Percentiles rank a stretch among this genome's conserved stretches.
Conservation (phyloP, 148 eudicot species). For the Dysphania ambrosioides region DNA sequence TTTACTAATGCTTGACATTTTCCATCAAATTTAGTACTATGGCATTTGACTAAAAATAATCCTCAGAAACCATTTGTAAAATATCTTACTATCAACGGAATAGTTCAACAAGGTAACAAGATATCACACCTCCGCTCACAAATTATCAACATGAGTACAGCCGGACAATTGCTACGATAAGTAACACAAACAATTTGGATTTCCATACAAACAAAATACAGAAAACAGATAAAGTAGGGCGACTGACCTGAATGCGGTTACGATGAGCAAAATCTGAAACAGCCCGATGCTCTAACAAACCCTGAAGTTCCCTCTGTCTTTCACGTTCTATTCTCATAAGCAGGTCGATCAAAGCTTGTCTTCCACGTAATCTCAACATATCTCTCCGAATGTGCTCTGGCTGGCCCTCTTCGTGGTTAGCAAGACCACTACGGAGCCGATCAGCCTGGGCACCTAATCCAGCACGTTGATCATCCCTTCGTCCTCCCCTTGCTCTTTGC, state of each 20-base stretch:
- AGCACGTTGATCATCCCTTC: constrained; percentile 59
- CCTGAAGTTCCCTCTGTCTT: constrained; percentile 92
- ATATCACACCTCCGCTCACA: too few species aligned
- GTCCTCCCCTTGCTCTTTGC: constrained; percentile 57
- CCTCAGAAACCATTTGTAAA: too few species aligned
- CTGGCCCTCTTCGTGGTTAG: constrained; percentile 55
- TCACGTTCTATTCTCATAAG: constrained; percentile 90
- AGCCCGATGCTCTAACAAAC: constrained; percentile 87
- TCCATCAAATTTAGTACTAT: too few species aligned
- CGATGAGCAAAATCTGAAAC: constrained; percentile 98
- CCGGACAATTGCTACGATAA: neutral
- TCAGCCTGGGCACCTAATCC: constrained; percentile 36
- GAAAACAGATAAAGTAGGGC: neutral
- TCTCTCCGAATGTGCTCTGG: constrained; percentile 85
- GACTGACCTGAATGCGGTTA: constrained; percentile 87
- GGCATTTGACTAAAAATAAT: too few species aligned
- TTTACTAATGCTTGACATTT: too few species aligned
- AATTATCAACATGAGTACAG: neutral
- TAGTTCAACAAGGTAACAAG: too few species aligned
- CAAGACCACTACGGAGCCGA: constrained; percentile 41
- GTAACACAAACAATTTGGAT: neutral
- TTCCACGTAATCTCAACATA: constrained; percentile 79
- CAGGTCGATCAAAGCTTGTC: constrained; percentile 89
- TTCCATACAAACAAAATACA: neutral
- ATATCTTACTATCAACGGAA: too few species aligned